These are phyloP conservation scores for Cutaneotrichosporon sp. DNA, from an alignment of 1,284 basidiomycete genomes.

Conservation along the genomic window DNA sequence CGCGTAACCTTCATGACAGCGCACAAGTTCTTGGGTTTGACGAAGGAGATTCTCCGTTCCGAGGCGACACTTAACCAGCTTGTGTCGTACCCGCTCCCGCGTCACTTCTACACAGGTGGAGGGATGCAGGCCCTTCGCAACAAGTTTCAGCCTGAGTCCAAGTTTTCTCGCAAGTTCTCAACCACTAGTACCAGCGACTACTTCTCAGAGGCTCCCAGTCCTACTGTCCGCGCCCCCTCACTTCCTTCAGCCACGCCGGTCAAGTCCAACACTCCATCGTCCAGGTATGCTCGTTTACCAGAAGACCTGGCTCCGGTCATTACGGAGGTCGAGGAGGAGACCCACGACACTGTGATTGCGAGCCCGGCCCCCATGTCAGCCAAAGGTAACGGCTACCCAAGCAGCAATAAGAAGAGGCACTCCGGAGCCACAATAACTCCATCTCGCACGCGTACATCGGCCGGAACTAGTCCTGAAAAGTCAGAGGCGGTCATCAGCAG, in stretches of 20 bases:
- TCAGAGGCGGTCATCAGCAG: neutral
- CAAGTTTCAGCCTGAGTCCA: slow-evolving; percentile 55
- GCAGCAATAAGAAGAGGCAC: neutral
- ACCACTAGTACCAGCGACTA: slow-evolving; percentile 34
- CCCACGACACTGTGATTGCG: neutral
- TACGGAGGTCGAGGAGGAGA: neutral
- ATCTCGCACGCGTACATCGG: neutral
- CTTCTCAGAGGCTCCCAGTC: slow-evolving; percentile 42
- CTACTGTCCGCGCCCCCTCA: slow-evolving; percentile 38
- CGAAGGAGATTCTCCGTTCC: slow-evolving; percentile 88
- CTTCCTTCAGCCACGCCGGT: slow-evolving; percentile 33
- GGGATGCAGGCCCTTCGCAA: slow-evolving; percentile 84
- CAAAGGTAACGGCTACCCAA: neutral
- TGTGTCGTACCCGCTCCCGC: slow-evolving; percentile 88
- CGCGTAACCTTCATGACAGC: slow-evolving; percentile 90
- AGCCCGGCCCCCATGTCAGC: neutral
- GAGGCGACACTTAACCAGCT: slow-evolving; percentile 96
- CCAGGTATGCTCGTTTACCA: slow-evolving; percentile 3
- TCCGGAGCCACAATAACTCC: neutral
- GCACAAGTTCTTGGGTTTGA: slow-evolving; percentile 92
- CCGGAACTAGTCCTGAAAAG: neutral
- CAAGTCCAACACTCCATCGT: slow-evolving; percentile 25
- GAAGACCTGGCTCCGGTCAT: slow-evolving; percentile 1
- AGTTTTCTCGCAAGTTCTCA: neutral
- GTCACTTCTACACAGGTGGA: slow-evolving; percentile 87